Conservation (phyloP, 257 asterid species). For the Solanum tarapatanum region DNA sequence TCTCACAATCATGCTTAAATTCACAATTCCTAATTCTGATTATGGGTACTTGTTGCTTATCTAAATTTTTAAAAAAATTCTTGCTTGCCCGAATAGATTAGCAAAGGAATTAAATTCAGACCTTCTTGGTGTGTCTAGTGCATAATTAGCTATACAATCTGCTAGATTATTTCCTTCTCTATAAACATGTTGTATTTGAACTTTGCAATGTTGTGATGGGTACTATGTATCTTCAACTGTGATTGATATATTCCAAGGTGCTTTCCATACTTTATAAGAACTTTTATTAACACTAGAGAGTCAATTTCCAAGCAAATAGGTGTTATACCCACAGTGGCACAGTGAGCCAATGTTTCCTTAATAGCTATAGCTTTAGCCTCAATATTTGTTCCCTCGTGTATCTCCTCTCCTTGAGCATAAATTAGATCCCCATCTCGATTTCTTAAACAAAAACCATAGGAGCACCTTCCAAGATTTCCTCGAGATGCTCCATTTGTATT, state of each 20-base stretch:
- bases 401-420: no score
- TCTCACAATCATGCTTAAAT: neutral
- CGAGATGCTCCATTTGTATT: neutral
- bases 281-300: neutral
- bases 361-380: neutral
- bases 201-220: neutral
- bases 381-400: neutral
- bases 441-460: neutral
- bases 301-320: neutral
- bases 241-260: neutral
- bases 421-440: neutral
- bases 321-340: neutral
- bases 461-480: neutral
- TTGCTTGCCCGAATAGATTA: neutral
- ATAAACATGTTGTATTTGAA: no score
- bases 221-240: neutral
- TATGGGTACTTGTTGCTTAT: no score
- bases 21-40: neutral
- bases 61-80: neutral
- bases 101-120: no score
- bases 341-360: neutral
- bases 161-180: no score
- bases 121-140: neutral
- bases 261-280: neutral
- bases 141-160: neutral